A percentile compares a stretch with the other conserved stretches of the same genome.
phyloP scores from a whole-genome alignment of 441 rosid genomes.

The Omphalea diandra region DNA sequence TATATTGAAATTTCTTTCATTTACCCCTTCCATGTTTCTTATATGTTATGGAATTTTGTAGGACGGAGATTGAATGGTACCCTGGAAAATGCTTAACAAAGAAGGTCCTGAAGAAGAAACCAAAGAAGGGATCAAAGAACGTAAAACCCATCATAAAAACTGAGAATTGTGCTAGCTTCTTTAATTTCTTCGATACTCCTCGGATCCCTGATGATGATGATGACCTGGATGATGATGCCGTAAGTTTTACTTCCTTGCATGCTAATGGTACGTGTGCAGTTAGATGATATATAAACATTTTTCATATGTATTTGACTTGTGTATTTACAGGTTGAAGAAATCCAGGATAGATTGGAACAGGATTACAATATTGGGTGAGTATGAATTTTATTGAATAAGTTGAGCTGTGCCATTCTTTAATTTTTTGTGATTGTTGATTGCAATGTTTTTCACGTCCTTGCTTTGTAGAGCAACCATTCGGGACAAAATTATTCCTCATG shows the following conservation, averaged over 20 bases:
- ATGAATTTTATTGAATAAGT: background rate
- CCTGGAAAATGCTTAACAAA: slow-evolving; percentile 78
- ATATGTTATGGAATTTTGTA: slow-evolving; percentile 25
- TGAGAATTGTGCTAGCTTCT: slow-evolving; percentile 73
- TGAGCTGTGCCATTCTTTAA: background rate
- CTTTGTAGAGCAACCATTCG: slow-evolving; percentile 39
- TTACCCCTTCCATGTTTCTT: slow-evolving; percentile 1
- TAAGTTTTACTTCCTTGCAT: slow-evolving; percentile 30
- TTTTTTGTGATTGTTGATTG: background rate
- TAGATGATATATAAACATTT: background rate
- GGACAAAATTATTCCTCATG: slow-evolving; percentile 74
- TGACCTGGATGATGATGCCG: slow-evolving; percentile 67
- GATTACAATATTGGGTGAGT: slow-evolving; percentile 76
- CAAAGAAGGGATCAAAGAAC: slow-evolving; percentile 73
- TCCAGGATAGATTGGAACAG: slow-evolving; percentile 70
- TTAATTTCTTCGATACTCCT: slow-evolving; percentile 78
- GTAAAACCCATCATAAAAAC: slow-evolving; percentile 69
- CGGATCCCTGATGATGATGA: slow-evolving; percentile 65
- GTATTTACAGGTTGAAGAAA: slow-evolving; percentile 62
- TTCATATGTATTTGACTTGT: background rate
- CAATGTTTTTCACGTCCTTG: slow-evolving; percentile 28
- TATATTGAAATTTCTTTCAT: background rate
- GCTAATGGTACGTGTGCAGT: background rate
- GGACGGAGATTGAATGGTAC: slow-evolving; percentile 79
- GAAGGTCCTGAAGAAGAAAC: slow-evolving; percentile 71